Base-by-base conservation (phyloP, 2,329 filamentous ascomycete species). In the Ilyonectria sp. region DNA sequence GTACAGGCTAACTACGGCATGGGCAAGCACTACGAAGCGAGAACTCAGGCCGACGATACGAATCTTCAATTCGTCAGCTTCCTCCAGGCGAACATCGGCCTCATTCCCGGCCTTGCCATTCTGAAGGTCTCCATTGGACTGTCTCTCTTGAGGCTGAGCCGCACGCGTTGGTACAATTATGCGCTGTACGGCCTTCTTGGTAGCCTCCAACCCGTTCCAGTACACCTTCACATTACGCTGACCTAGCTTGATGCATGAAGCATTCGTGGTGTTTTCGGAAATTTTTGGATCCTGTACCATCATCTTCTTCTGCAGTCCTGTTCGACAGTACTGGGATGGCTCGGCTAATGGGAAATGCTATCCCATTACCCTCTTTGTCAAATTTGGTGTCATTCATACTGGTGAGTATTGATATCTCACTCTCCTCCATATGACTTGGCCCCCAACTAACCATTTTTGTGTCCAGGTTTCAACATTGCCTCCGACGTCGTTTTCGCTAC, bases 401-500 rank as follows among this genome's bases (percentile, higher is more conserved):
- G 49, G 49, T 53, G 21, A 53, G 19, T 21, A 17, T 47, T 11
- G 7, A 4, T 10, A 17, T 31, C 15, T 23, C 8, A 11, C 4
- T 23, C 8, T 31, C 49, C 15, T 7, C 26, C 9, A 8, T 26
- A 37, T 37, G 7, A 2, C 13, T 37, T 10, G 6, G 3, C 35
- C 4, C 10, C 35, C 13, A 23, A 10, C 49, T 23, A 17, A 26
- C 4, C 26, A 15, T 10, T 10, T 15, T 31, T 26, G 49, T 7
- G 26, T 26, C 3, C 23, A 53, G 49, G 9, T 7, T 31, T 53
- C 49, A 53, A 53, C 49, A 53, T 53, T 26, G 8, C 9, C 49
- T 23, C 49, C 26, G 49, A 53, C 23, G 49, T 53, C 49, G 15
- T 15, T 17, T 53, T 53, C 49, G 49, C 49, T 23, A 53, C 49